Percentiles rank a stretch among this genome's conserved stretches.
These are phyloP conservation scores for Chlamydomonas eustigma DNA, from an alignment of 139 green algal genomes.

Conservation along the genomic window DNA sequence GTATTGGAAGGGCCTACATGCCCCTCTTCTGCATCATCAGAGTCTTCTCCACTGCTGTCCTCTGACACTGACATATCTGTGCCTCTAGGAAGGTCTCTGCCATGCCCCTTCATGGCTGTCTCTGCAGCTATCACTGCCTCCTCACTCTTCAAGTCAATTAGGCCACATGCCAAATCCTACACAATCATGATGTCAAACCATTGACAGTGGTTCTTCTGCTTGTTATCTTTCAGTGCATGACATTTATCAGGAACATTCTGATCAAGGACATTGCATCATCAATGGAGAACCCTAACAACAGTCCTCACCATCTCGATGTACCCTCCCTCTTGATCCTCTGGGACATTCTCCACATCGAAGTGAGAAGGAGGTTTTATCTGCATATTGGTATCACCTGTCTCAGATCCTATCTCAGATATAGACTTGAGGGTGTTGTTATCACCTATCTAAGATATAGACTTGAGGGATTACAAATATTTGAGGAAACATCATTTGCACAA, in stretches of 20 bases:
- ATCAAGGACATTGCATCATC: no score
- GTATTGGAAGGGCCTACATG: not conserved
- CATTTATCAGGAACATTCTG: no score
- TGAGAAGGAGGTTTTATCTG: not conserved
- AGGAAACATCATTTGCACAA: no score
- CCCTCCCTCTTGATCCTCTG: conserved; percentile 5
- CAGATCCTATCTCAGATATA: no score
- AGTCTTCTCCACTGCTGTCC: not conserved
- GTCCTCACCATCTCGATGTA: conserved; percentile 12
- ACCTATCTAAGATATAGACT: no score
- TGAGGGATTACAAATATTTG: no score
- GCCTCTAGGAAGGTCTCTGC: not conserved
- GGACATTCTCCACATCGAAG: conserved; percentile 9
- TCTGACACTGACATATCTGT: not conserved
- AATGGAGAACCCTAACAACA: no score
- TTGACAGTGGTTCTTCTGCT: no score
- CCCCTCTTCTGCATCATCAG: not conserved
- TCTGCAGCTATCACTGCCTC: not conserved
- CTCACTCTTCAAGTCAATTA: conserved; percentile 6
- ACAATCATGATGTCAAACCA: no score
- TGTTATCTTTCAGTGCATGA: no score
- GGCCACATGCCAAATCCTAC: conserved; percentile 9
- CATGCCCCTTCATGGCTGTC: not conserved
- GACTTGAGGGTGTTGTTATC: no score
- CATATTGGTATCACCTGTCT: no score